These are phyloP conservation scores for Dissophora globulifera DNA, from an alignment of 192 early-diverging fungal genomes.

Conservation along the genomic window DNA sequence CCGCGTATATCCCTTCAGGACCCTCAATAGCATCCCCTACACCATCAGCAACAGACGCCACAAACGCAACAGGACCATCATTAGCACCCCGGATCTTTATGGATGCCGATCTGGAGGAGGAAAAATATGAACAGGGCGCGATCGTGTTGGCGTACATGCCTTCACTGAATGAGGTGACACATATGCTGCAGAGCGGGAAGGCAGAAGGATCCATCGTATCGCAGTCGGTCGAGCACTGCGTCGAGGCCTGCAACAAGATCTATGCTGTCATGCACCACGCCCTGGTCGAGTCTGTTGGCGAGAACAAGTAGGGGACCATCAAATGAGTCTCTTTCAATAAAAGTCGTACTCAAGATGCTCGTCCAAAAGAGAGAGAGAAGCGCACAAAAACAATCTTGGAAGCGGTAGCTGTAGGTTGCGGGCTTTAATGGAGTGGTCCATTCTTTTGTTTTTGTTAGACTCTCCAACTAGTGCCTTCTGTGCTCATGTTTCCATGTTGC, in stretches of 20 bases:
- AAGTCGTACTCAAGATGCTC: too few species aligned
- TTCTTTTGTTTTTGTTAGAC: too few species aligned
- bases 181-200: slow-evolving; percentile 79
- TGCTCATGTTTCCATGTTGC: too few species aligned
- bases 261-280: slow-evolving; percentile 74
- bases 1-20: slow-evolving; percentile 43
- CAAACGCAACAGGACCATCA: too few species aligned
- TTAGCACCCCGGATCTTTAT: slow-evolving; percentile 61
- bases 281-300: slow-evolving; percentile 60
- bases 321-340: too few species aligned
- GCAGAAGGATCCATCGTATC: slow-evolving; percentile 57
- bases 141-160: slow-evolving; percentile 84
- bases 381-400: too few species aligned
- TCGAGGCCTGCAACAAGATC: slow-evolving; percentile 81
- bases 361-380: too few species aligned
- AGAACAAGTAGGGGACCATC: slow-evolving; percentile 26
- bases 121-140: slow-evolving; percentile 65
- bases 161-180: slow-evolving; percentile 80
- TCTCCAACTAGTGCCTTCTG: too few species aligned
- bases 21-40: slow-evolving; percentile 3
- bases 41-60: slow-evolving; percentile 14
- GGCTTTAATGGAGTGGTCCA: too few species aligned
- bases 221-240: slow-evolving; percentile 76
- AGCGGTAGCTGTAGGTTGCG: too few species aligned
- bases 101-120: slow-evolving; percentile 69